A percentile compares a stretch with the other conserved stretches of the same genome.
phyloP scores from a whole-genome alignment of 805 yeast species.

The Nakazawaea wyomingensis region DNA sequence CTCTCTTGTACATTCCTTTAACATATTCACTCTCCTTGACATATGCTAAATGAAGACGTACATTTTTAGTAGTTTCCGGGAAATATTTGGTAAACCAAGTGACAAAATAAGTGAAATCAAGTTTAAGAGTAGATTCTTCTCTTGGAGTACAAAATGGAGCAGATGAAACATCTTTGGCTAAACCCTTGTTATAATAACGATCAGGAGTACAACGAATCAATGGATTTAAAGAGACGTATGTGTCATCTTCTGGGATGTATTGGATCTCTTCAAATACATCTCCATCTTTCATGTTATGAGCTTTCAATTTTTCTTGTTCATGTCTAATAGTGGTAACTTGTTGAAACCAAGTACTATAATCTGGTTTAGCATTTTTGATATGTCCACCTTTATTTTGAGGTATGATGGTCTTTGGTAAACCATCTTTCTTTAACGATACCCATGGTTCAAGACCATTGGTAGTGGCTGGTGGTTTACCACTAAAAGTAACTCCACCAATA shows the following conservation, averaged over 20 bases:
- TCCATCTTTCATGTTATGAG: conserved; percentile 65
- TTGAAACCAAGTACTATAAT: conserved; percentile 72
- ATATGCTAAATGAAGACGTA: conserved; percentile 61
- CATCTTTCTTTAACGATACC: conserved; percentile 73
- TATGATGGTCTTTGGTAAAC: conserved; percentile 70
- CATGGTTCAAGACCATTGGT: conserved; percentile 73
- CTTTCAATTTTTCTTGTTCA: conserved; percentile 59
- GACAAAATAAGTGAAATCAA: conserved; percentile 64
- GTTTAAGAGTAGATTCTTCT: conserved; percentile 50
- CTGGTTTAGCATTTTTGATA: conserved; percentile 62
- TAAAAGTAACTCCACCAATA: conserved; percentile 57
- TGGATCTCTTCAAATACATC: conserved; percentile 52
- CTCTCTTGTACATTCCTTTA: conserved; percentile 51
- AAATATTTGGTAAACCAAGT: conserved; percentile 79
- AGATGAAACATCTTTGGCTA: conserved; percentile 46
- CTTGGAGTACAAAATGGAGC: conserved; percentile 87
- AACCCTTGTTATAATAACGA: conserved; percentile 58
- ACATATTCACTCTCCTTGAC: conserved; percentile 50
- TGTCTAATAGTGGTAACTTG: conserved; percentile 55
- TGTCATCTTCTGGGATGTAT: conserved; percentile 62
- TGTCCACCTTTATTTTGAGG: conserved; percentile 74
- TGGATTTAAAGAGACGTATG: conserved; percentile 70
- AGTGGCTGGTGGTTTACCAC: conserved; percentile 61
- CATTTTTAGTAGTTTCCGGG: conserved; percentile 47
- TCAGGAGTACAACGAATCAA: conserved; percentile 83